Evolutionary conservation across 148 eudicot genomes (phyloP).

Genomic region (Rheum nobile): DNA sequence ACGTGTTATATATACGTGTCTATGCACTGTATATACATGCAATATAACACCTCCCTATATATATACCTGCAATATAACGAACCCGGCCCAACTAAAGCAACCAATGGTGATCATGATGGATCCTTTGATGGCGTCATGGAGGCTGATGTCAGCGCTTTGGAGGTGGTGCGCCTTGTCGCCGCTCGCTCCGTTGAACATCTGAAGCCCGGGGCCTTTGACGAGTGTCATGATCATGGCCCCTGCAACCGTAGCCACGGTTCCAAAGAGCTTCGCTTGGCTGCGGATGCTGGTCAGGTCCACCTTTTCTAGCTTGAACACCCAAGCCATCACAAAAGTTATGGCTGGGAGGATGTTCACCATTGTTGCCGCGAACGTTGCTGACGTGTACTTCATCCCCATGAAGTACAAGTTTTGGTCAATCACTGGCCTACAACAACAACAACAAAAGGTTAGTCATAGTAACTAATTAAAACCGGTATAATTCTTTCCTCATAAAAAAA

Average conservation of each 20-base stretch:
- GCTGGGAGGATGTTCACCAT: conserved; percentile 77
- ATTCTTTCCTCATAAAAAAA: too few relatives aligned
- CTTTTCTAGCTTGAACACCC: conserved; percentile 52
- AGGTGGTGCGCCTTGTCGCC: conserved; percentile 13
- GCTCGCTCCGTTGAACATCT: conserved; percentile 29
- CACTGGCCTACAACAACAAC: conserved; percentile 47
- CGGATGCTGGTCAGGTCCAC: conserved; percentile 48
- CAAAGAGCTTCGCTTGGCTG: conserved; percentile 70
- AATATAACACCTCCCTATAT: too few relatives aligned
- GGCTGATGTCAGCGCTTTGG: conserved; percentile 22
- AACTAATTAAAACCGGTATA: too few relatives aligned
- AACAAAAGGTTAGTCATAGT: too few relatives aligned
- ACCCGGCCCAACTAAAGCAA: conserved; percentile 83
- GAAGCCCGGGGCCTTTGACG: conserved; percentile 48
- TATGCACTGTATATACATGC: too few relatives aligned
- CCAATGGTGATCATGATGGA: conserved; percentile 64
- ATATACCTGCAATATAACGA: conserved; percentile 61
- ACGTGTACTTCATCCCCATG: conserved; percentile 77
- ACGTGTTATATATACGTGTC: too few relatives aligned
- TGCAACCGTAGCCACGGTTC: conserved; percentile 59
- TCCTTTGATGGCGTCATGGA: conserved; percentile 65
- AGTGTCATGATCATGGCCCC: conserved; percentile 96
- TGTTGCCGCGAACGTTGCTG: conserved; percentile 79
- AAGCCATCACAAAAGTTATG: conserved; percentile 76
- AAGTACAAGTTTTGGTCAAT: conserved; percentile 72